Evolutionary conservation across 352 stramenopile species (phyloP).

Genomic region (Phytophthora macrochlamydospora): DNA sequence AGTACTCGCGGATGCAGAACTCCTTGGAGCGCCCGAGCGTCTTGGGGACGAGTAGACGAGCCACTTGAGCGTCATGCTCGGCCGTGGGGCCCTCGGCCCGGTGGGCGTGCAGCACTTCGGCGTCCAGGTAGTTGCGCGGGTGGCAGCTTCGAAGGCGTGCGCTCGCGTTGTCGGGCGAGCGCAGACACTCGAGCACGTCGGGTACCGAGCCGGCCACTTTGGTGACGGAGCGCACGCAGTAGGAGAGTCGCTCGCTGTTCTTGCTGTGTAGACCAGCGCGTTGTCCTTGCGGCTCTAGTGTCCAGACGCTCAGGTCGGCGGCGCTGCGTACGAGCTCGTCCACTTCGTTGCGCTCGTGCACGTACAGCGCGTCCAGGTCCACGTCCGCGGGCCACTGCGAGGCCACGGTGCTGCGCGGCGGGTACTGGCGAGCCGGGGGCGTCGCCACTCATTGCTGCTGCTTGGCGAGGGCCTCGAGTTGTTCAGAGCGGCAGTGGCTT

Average conservation of each 20-base stretch:
- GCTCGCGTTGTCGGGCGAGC: conserved; percentile 58
- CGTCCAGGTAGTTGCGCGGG: conserved; percentile 75
- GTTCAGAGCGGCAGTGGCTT: no score
- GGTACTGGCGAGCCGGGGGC: conserved; percentile 26
- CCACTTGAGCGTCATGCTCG: conserved; percentile 87
- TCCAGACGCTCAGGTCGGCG: conserved; percentile 77
- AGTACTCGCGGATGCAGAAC: conserved; percentile 85
- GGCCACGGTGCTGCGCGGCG: conserved; percentile 28
- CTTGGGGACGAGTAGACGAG: conserved; percentile 77
- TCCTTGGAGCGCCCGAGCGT: conserved; percentile 82
- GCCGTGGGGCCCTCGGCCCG: conserved; percentile 20
- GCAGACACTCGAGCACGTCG: conserved; percentile 82
- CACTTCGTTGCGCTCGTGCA: conserved; percentile 69
- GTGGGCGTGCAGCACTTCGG: conserved; percentile 79
- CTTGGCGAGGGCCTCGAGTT: not conserved
- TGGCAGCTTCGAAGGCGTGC: conserved; percentile 78
- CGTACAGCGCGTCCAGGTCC: conserved; percentile 79
- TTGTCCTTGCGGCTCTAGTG: conserved; percentile 72
- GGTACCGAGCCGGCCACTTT: conserved; percentile 69
- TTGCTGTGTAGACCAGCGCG: conserved; percentile 83
- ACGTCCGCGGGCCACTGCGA: conserved; percentile 74
- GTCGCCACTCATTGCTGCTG: conserved; percentile 29
- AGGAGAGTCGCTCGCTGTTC: conserved; percentile 82
- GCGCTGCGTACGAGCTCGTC: conserved; percentile 71
- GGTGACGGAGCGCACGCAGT: conserved; percentile 73